Conservation (phyloP, 257 asterid species). For the Lycium ferocissimum region DNA sequence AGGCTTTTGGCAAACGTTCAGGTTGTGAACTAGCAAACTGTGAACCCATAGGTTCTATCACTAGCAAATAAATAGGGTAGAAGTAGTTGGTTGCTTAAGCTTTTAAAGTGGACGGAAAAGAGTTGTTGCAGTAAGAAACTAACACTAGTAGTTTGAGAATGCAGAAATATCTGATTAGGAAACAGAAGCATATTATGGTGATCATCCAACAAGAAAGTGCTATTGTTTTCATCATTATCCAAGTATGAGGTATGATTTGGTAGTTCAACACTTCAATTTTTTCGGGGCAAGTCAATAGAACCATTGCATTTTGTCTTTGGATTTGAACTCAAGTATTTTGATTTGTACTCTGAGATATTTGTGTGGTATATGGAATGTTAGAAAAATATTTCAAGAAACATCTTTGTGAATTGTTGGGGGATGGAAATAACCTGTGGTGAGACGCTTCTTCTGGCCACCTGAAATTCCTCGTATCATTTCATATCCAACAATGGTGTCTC, state of each 20-base stretch:
- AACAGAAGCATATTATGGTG: background rate
- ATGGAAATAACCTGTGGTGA: slow-evolving; percentile 64
- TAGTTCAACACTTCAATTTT: background rate
- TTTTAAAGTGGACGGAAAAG: background rate
- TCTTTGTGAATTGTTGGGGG: background rate
- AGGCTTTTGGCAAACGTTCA: too few species aligned
- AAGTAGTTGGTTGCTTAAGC: background rate
- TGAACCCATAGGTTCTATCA: too few species aligned
- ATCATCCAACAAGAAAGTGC: background rate
- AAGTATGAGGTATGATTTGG: background rate
- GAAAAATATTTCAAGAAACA: background rate
- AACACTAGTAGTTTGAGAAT: background rate
- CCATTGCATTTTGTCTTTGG: background rate
- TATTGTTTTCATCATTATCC: background rate
- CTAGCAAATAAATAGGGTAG: background rate
- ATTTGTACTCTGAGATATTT: background rate
- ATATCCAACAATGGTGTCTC: slow-evolving; percentile 79
- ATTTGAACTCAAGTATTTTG: background rate
- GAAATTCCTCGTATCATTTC: slow-evolving; percentile 81
- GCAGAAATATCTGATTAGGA: background rate
- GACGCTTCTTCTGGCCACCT: slow-evolving; percentile 84
- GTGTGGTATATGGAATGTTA: slow-evolving; percentile 26
- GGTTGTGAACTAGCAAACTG: too few species aligned
- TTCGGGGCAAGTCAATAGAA: background rate
- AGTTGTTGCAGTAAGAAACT: background rate